phyloP scores from a whole-genome alignment of 1,139 yeast genomes.

The Hyphopichia buzzinii region DNA sequence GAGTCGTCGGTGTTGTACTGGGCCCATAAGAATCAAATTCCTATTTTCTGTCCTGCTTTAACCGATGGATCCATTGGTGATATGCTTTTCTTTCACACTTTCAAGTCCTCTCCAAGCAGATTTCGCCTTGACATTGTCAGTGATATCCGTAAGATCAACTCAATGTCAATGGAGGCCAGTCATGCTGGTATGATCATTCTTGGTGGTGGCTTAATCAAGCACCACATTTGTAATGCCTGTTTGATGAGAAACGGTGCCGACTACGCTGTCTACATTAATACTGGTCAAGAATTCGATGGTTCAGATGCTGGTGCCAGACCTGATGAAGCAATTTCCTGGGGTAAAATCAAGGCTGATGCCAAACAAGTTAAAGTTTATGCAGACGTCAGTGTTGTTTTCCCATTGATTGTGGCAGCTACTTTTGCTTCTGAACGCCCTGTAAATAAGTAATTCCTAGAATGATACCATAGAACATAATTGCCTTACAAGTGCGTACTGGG shows the following conservation, averaged over 20 bases:
- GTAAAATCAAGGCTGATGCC: constrained; percentile 95
- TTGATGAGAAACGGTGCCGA: constrained; percentile 99
- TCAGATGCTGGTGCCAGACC: constrained; percentile 99
- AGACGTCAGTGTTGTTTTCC: constrained; percentile 95
- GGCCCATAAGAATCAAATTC: constrained; percentile 96
- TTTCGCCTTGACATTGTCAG: constrained; percentile 88
- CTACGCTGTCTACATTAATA: constrained; percentile 92
- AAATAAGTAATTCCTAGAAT: too few relatives aligned
- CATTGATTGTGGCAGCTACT: constrained; percentile 95
- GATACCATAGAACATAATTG: too few relatives aligned
- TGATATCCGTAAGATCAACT: constrained; percentile 86
- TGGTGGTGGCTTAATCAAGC: constrained; percentile 96
- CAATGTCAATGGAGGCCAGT: constrained; percentile 94
- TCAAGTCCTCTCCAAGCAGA: constrained; percentile 88
- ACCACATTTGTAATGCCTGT: constrained; percentile 96
- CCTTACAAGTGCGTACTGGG: too few relatives aligned
- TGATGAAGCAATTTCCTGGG: constrained; percentile 99
- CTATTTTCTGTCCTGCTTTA: constrained; percentile 94
- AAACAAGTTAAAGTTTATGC: constrained; percentile 88
- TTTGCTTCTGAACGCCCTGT: constrained; percentile 58
- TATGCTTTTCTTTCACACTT: constrained; percentile 97
- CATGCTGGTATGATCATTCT: constrained; percentile 93
- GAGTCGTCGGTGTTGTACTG: constrained; percentile 94
- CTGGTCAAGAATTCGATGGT: constrained; percentile 98
- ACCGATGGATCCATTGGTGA: constrained; percentile 99